Evolutionary conservation across 176 grass and related monocot genomes (phyloP), one percentile per base, ranked within the genome.

Genomic region (Thalia dealbata): DNA sequence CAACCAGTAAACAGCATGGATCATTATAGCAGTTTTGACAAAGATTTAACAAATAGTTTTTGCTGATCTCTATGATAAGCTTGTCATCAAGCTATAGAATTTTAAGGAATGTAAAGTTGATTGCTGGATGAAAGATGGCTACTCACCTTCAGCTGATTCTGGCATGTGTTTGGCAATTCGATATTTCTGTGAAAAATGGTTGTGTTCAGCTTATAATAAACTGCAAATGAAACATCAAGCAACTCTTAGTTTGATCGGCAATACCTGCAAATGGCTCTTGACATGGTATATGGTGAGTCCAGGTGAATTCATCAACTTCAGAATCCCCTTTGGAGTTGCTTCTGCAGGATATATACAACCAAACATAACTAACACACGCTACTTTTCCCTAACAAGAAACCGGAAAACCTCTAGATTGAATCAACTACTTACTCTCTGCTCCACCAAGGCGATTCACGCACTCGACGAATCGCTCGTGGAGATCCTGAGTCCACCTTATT

Each of bases 211-310:
- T 23, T 52, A 38, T 38, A 38, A 2, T 54, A 64, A 44, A 70
- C 56, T 58, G 27, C 16, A 68, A 69, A 66, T 30, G 29, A 29
- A 24, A 59, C 16, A 22, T 55, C 24, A 28, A 60, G 27, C 28
- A 29, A 10, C 72, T 81, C 63, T 64, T 75, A 80, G 64, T 82
- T 59, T n/a, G 52, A 52, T 64, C 50, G 48, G 0, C 28, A 16
- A 9, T 79, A 96, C 92, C 88, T 96, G 92, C 22, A 96, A 86
- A 64, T 96, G 92, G 67, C 92, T 96, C 82, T 96, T 96, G 82
- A 96, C 85, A 52, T 96, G 92, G 77, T 85, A 92, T 74, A 96
- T 96, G 5, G 92, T 96, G 48, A 96, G 79, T 12, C 73, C 89
- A 65, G 85, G 78, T 42, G 83, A 89, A 30, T 90, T 92, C 92